A percentile compares a stretch with the other conserved stretches of the same genome.
These are phyloP conservation scores for Porcisia deanei DNA, from an alignment of 208 protist species.

Conservation along the genomic window DNA sequence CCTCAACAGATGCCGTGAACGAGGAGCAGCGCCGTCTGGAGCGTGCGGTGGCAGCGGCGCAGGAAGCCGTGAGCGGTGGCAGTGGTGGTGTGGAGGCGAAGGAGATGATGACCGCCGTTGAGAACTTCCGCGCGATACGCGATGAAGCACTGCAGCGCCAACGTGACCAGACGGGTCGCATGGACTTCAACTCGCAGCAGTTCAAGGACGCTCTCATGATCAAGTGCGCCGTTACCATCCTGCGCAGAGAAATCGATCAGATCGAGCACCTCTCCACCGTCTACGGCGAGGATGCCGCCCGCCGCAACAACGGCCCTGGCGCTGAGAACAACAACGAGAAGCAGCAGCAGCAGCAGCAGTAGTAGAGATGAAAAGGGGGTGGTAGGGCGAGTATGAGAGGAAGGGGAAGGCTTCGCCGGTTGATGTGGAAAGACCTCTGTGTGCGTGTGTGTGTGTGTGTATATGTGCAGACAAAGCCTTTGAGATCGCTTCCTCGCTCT, in stretches of 20 bases:
- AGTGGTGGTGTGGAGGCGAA: slow-evolving; percentile 39
- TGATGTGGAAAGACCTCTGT: background rate
- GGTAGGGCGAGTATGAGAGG: slow-evolving; percentile 1
- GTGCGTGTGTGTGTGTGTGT: background rate
- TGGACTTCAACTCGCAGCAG: slow-evolving; percentile 74
- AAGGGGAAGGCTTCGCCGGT: background rate
- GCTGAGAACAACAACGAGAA: slow-evolving; percentile 24
- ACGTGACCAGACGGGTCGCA: slow-evolving; percentile 43
- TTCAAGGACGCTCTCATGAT: slow-evolving; percentile 89
- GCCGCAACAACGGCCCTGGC: slow-evolving; percentile 13
- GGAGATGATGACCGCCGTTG: slow-evolving; percentile 34
- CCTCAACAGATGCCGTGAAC: slow-evolving; percentile 30
- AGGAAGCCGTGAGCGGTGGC: slow-evolving; percentile 24
- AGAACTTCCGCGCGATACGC: slow-evolving; percentile 43
- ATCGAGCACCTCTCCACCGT: slow-evolving; percentile 56
- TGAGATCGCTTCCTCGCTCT: background rate
- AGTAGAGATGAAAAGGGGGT: background rate
- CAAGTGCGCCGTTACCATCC: slow-evolving; percentile 61
- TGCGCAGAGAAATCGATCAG: slow-evolving; percentile 57
- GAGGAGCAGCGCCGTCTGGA: slow-evolving; percentile 36
- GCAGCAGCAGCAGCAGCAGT: slow-evolving; percentile 28
- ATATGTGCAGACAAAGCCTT: background rate
- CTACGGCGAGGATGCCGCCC: slow-evolving; percentile 35
- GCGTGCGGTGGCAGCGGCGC: slow-evolving; percentile 25
- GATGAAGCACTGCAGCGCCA: slow-evolving; percentile 50